A percentile compares a stretch with the other conserved stretches of the same genome.
These are phyloP conservation scores for Colletotrichum sp. DNA, from an alignment of 2,329 filamentous ascomycete species.

Conservation along the genomic window DNA sequence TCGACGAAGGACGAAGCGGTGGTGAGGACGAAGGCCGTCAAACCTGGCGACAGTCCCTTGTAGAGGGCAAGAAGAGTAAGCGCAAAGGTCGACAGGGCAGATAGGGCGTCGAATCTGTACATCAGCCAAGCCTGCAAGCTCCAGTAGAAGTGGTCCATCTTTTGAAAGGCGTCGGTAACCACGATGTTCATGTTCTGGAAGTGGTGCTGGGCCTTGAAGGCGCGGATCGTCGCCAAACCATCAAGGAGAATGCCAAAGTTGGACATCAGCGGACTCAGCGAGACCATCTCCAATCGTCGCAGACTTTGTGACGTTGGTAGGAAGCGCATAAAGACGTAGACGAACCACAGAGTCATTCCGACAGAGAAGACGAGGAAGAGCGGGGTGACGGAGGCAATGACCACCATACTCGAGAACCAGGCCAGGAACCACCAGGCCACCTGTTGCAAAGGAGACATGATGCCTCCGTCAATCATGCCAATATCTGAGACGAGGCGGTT, in stretches of 20 bases:
- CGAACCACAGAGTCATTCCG: conserved; percentile 68
- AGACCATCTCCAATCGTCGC: conserved; percentile 86
- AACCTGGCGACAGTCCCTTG: conserved; percentile 74
- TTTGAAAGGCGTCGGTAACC: conserved; percentile 87
- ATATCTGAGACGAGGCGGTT: conserved; percentile 92
- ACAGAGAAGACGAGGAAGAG: conserved; percentile 76
- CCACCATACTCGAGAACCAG: conserved; percentile 73
- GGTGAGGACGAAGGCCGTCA: conserved; percentile 83
- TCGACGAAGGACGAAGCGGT: conserved; percentile 71
- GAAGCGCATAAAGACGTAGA: conserved; percentile 77
- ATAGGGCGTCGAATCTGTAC: conserved; percentile 76
- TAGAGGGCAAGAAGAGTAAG: conserved; percentile 78
- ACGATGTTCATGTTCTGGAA: conserved; percentile 82
- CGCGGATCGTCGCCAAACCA: conserved; percentile 84
- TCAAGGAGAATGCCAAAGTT: conserved; percentile 90
- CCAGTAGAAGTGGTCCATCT: conserved; percentile 97
- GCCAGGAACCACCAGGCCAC: conserved; percentile 74
- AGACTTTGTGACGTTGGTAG: conserved; percentile 84
- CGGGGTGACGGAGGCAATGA: conserved; percentile 82
- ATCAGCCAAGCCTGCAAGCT: conserved; percentile 84
- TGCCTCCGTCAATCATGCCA: conserved; percentile 86
- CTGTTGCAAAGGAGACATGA: conserved; percentile 73
- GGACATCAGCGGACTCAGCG: conserved; percentile 84
- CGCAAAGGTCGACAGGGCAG: conserved; percentile 73
- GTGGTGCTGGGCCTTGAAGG: conserved; percentile 77